These are phyloP conservation scores for Chaetomium sp. DNA, from an alignment of 2,329 filamentous ascomycete genomes.

Conservation along the genomic window DNA sequence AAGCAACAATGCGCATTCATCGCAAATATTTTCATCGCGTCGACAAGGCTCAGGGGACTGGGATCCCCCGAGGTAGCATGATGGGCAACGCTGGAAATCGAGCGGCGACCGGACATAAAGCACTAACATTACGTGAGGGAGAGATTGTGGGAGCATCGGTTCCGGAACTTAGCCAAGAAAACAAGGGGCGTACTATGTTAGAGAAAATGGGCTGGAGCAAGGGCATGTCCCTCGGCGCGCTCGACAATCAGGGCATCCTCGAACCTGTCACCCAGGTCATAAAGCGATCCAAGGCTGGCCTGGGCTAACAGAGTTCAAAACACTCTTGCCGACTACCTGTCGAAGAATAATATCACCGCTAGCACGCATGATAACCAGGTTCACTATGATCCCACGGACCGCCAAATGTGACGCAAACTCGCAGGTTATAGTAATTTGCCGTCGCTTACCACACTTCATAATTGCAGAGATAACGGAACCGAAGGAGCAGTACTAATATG, in stretches of 20 bases:
- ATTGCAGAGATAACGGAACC: not conserved
- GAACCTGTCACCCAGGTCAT: conserved; percentile 81
- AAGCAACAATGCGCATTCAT: conserved; percentile 39
- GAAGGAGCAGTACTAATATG: conserved; percentile 41
- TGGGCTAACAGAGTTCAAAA: conserved; percentile 48
- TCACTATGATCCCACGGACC: no score
- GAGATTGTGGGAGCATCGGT: conserved; percentile 82
- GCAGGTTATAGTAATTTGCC: no score
- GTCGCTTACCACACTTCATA: no score
- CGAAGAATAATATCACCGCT: not conserved
- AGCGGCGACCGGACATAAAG: conserved; percentile 28
- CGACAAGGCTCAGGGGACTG: conserved; percentile 32
- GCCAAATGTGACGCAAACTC: no score
- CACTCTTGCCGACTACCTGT: not conserved
- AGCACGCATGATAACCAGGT: not conserved
- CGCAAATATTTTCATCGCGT: conserved; percentile 51
- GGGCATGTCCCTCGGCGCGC: conserved; percentile 75
- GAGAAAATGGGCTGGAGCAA: conserved; percentile 97
- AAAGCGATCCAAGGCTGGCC: conserved; percentile 76
- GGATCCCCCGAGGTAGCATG: not conserved
- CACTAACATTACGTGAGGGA: conserved; percentile 66
- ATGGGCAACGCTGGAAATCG: not conserved
- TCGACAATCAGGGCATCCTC: conserved; percentile 81
- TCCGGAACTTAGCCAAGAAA: conserved; percentile 74
- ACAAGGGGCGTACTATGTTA: conserved; percentile 78